Conservation (phyloP, 306 rosid genomes). For the Ormosia semicastrata region DNA sequence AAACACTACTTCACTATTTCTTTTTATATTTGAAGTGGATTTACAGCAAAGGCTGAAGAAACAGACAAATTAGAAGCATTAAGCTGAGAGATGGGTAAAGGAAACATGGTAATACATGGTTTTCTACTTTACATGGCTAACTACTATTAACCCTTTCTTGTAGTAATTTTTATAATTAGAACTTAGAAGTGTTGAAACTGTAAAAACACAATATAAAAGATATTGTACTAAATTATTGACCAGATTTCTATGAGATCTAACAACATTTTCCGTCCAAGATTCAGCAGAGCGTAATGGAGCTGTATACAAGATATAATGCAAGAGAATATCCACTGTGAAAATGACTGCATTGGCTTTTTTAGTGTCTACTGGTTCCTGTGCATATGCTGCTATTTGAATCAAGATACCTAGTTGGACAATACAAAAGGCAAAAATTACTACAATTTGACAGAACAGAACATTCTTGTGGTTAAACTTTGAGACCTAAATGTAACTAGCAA, state of each 20-base stretch:
- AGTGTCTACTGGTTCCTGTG: slow-evolving; percentile 36
- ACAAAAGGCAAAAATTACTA: slow-evolving; percentile 19
- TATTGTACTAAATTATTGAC: neutral
- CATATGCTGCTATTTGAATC: slow-evolving; percentile 29
- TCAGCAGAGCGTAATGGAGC: slow-evolving; percentile 10
- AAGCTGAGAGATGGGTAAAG: neutral
- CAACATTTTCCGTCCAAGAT: slow-evolving; percentile 12
- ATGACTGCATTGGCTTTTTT: slow-evolving; percentile 36
- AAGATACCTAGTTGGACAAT: slow-evolving; percentile 13
- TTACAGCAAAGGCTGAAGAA: slow-evolving; percentile 25
- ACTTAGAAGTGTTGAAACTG: neutral
- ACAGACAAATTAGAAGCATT: slow-evolving; percentile 33
- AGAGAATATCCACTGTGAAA: slow-evolving; percentile 35
- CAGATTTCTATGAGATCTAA: slow-evolving; percentile 8
- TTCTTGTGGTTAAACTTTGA: slow-evolving; percentile 20
- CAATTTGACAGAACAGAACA: slow-evolving; percentile 20
- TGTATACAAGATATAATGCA: neutral
- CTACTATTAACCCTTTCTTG: neutral
- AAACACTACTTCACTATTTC: slow-evolving; percentile 18
- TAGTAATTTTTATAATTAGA: neutral
- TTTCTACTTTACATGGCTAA: slow-evolving; percentile 23
- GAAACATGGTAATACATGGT: slow-evolving; percentile 7
- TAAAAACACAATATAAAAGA: neutral
- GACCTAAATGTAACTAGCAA: slow-evolving; percentile 21
- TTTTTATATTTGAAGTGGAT: slow-evolving; percentile 25